Base-by-base conservation (phyloP, 768 basidiomycete genomes). In the Glaciozyma martinii region DNA sequence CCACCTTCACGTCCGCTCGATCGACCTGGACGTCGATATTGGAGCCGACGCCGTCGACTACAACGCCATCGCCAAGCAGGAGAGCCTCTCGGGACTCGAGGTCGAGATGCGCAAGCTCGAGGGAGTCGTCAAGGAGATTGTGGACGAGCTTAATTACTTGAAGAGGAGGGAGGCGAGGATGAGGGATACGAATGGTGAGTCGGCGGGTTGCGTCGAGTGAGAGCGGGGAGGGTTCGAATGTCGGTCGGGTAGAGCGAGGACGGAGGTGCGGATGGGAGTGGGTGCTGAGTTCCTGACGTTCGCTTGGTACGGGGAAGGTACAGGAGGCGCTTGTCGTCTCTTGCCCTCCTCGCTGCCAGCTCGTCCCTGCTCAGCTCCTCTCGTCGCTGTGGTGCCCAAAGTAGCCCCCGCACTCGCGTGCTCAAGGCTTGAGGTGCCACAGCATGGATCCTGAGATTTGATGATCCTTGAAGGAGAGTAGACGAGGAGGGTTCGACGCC, bases 31-130 rank as follows among this genome's bases (percentile, higher is more conserved):
- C 74, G 84, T 98, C 44, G 95, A 99, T 74, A 93, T 99, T 76
- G 95, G 95, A 42, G 93, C 94, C 18, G 94, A 98, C 73, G 95
- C 95, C 3, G 87, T 98, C 44, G 95, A 99, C 78, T 98, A 98
- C 82, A 98, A 99, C 72, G 95, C 95, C 30, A 99, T 98, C 76
- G 95, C 95, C 15, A 97, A 95, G 78, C 93, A 97, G 76, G 95
- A 99, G 76, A 92, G 90, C 1, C 80, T 98, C 0, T 95, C 91
- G 9, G 88, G 88, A 0, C 83, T 99, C 25, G 95, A 99, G 78
- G 93, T 90, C 0, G 95, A 98, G 77, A 97, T 98, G 93, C 85
- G 92, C 47, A 98, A 98, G 74, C 81, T 99, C 4, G 95, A 99
- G 76, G 93, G 90, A 0, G 77, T 97, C 19, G 88, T 92, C 43